Evolutionary conservation across 768 basidiomycete species (phyloP), one percentile per base, ranked within the genome.

Genomic region (Termitomyces heimii): DNA sequence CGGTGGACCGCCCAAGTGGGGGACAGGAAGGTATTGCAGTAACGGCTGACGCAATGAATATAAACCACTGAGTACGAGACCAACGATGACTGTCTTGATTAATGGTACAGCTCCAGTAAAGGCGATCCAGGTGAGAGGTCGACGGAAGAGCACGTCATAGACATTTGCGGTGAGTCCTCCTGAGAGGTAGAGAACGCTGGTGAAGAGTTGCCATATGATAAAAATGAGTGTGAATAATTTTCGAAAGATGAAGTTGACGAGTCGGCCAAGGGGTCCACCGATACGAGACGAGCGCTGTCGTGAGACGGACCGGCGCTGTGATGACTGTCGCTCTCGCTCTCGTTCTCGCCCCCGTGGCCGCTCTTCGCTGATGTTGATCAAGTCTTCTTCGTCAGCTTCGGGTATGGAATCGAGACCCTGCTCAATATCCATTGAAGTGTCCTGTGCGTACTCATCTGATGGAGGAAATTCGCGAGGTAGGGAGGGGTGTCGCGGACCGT

Each of bases 351-450:
- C 44, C 8, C 44, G 52, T 48, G 35, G 34, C 16, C 53, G 52
- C 58, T 62, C 67, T 55, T 57, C 64, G 62, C 54, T 65, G 65
- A 28, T 61, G 62, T 52, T 65, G 63, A 28, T 60, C 65, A 58
- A 49, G 65, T 56, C 70, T 29, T 71, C 75, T 65, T 88, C 86
- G 3, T 89, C 83, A 29, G 76, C 74, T 73, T 90, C 89, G 5
- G 79, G 75, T 63, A 90, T 87, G 8, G 85, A 81, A 24, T 81
- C 72, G 28, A 90, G 76, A 2, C 81, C 79, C 60, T 78, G 75
- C 56, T 82, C 82, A 31, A 76, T 69, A 26, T 80, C 67, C 48
- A 76, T 62, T 3, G 80, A 77, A 9, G 71, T 71, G 29, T 80
- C 74, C 50, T 67, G 59, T 34, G 61, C 62, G 26, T 63, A 29